Evolutionary conservation across 176 grass and related monocot genomes (phyloP).

Genomic region (Zea luxurians): DNA sequence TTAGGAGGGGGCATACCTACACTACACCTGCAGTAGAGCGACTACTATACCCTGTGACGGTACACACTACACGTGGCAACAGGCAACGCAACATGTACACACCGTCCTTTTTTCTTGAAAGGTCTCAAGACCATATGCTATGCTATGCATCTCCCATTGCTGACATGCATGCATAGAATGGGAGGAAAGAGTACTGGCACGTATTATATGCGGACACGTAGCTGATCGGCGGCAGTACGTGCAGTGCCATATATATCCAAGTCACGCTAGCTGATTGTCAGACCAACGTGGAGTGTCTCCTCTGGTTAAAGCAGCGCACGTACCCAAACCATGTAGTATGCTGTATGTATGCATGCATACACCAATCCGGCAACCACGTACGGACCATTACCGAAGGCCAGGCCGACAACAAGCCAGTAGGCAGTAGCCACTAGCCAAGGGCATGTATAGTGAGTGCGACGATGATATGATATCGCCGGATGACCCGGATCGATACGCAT

Average conservation of each 20-base stretch:
- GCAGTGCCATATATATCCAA: neutral
- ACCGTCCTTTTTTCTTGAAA: no score
- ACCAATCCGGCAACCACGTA: neutral
- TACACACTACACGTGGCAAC: no score
- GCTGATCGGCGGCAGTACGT: neutral
- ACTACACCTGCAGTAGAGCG: no score
- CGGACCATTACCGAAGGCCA: no score
- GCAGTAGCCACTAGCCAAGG: neutral
- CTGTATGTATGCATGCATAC: neutral
- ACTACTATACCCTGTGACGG: no score
- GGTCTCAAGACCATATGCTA: no score
- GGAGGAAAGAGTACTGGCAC: no score
- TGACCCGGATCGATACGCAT: neutral
- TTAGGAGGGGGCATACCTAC: no score
- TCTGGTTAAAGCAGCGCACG: neutral
- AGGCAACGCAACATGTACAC: no score
- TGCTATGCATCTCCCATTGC: no score
- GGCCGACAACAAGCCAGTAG: neutral
- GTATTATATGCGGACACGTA: no score
- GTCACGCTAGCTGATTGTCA: neutral
- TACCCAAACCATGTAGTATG: neutral
- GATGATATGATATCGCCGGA: slow-evolving; percentile 2
- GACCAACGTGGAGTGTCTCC: slow-evolving; percentile 21
- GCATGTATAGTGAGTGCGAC: neutral
- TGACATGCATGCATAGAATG: no score